Percentiles rank a stretch among this genome's conserved stretches.
phyloP scores from a whole-genome alignment of 1,139 yeast genomes.

The Yamadazyma oceani region DNA sequence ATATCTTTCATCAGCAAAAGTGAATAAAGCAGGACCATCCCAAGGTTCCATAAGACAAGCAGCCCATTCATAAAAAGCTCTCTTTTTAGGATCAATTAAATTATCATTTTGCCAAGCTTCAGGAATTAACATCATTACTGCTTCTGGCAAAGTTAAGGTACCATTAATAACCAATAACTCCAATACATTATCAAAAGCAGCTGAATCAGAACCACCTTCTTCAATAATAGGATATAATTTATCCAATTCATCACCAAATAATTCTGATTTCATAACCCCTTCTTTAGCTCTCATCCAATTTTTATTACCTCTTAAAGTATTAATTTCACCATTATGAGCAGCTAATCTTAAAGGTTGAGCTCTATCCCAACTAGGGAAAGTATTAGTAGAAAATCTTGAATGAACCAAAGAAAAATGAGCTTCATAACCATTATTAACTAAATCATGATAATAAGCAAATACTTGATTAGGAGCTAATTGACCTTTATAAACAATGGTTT shows the following conservation, averaged over 20 bases:
- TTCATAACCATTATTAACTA: conserved; percentile 87
- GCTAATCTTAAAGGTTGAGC: conserved; percentile 98
- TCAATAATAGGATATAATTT: conserved; percentile 92
- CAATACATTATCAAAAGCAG: conserved; percentile 93
- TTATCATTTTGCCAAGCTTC: conserved; percentile 96
- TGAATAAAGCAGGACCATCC: conserved; percentile 98
- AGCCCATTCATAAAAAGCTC: conserved; percentile 98
- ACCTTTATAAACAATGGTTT: conserved; percentile 94
- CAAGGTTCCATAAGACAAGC: conserved; percentile 99
- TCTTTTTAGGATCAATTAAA: conserved; percentile 84
- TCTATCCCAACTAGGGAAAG: conserved; percentile 99
- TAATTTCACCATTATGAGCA: conserved; percentile 98
- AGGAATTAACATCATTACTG: conserved; percentile 95
- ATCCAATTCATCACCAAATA: conserved; percentile 90
- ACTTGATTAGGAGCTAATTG: conserved; percentile 97
- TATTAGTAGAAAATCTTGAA: conserved; percentile 95
- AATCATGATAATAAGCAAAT: conserved; percentile 89
- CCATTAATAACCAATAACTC: conserved; percentile 92
- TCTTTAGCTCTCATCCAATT: conserved; percentile 99
- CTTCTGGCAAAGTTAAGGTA: conserved; percentile 89
- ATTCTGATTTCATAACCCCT: conserved; percentile 86
- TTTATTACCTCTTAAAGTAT: conserved; percentile 94
- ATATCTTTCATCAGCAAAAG: conserved; percentile 95
- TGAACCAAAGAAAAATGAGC: conserved; percentile 96
- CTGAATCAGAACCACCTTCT: conserved; percentile 99